Evolutionary conservation across 2,329 filamentous ascomycete species (phyloP).

Genomic region (Colletotrichum sublineola): DNA sequence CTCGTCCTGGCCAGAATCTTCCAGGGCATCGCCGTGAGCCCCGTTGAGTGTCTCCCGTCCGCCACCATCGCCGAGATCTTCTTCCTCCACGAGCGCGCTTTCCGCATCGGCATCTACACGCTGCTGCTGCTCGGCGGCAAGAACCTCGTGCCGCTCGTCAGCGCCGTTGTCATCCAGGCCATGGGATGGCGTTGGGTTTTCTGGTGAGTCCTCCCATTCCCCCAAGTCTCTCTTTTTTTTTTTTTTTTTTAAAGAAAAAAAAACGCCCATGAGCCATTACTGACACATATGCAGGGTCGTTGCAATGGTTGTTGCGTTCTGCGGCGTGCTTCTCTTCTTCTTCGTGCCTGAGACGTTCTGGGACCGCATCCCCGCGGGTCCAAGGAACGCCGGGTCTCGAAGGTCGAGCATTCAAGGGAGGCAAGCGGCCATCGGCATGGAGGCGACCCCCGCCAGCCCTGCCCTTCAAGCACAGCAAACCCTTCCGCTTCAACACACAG

Average conservation of each 20-base stretch:
- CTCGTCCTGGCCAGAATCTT: conserved; percentile 86
- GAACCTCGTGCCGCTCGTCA: conserved; percentile 89
- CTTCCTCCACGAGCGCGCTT: conserved; percentile 94
- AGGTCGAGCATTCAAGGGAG: conserved; percentile 63
- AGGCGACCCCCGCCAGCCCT: background rate
- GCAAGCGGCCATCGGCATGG: conserved; percentile 40
- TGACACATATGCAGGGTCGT: conserved; percentile 73
- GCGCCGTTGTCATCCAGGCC: conserved; percentile 83
- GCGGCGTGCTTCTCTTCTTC: conserved; percentile 80
- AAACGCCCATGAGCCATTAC: background rate
- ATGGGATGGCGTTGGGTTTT: conserved; percentile 93
- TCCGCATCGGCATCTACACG: conserved; percentile 93
- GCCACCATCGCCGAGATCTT: conserved; percentile 97
- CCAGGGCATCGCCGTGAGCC: conserved; percentile 88
- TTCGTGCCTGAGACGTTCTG: conserved; percentile 97
- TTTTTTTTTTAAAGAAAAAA: too few species aligned
- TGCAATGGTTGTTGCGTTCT: conserved; percentile 81
- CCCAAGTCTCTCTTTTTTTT: too few species aligned
- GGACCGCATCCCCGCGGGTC: conserved; percentile 79
- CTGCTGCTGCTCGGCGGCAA: conserved; percentile 90
- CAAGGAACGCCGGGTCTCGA: conserved; percentile 51
- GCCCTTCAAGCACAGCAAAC: background rate
- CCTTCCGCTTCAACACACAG: conserved; percentile 45
- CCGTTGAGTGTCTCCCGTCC: conserved; percentile 91
- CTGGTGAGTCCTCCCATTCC: conserved; percentile 66